phyloP scores from a whole-genome alignment of 208 protist genomes.

The Crithidia fasciculata region DNA sequence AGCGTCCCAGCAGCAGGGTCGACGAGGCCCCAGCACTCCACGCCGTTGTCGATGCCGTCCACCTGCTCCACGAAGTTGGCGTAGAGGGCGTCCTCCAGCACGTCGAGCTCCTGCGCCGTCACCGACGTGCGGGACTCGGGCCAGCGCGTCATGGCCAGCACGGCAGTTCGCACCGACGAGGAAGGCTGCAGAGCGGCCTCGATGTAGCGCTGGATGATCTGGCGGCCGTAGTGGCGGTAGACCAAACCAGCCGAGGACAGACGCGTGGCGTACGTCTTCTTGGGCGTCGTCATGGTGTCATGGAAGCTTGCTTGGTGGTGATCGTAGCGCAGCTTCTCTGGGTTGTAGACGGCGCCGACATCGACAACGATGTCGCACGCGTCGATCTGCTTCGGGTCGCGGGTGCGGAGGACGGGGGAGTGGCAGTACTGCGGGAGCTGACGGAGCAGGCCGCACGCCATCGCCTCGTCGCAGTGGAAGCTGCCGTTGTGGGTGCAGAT shows the following conservation, averaged over 20 bases:
- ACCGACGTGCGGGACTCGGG: constrained; percentile 26
- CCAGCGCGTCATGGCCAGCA: constrained; percentile 60
- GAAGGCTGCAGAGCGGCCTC: constrained; percentile 41
- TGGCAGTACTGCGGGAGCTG: constrained; percentile 61
- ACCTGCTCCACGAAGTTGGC: constrained; percentile 92
- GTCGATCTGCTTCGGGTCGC: constrained; percentile 80
- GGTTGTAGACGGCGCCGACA: constrained; percentile 95
- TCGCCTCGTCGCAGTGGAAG: constrained; percentile 97
- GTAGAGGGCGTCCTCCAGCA: constrained; percentile 88
- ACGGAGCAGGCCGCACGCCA: constrained; percentile 92
- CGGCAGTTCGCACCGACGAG: constrained; percentile 35
- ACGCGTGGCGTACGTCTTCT: constrained; percentile 78
- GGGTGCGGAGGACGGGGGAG: constrained; percentile 82
- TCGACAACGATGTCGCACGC: constrained; percentile 92
- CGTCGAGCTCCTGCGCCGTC: constrained; percentile 57
- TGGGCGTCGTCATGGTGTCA: constrained; percentile 83
- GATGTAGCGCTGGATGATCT: constrained; percentile 85
- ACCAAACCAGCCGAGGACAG: constrained; percentile 94
- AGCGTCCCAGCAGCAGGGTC: constrained; percentile 34
- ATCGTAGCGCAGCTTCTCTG: constrained; percentile 85
- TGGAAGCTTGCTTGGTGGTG: constrained; percentile 96
- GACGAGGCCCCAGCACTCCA: constrained; percentile 70
- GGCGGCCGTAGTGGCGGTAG: constrained; percentile 95
- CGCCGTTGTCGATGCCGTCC: constrained; percentile 95
- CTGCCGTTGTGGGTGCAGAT: constrained; percentile 94